phyloP scores from a whole-genome alignment of 176 grass and related monocot species.

The Elymus sibiricus region DNA sequence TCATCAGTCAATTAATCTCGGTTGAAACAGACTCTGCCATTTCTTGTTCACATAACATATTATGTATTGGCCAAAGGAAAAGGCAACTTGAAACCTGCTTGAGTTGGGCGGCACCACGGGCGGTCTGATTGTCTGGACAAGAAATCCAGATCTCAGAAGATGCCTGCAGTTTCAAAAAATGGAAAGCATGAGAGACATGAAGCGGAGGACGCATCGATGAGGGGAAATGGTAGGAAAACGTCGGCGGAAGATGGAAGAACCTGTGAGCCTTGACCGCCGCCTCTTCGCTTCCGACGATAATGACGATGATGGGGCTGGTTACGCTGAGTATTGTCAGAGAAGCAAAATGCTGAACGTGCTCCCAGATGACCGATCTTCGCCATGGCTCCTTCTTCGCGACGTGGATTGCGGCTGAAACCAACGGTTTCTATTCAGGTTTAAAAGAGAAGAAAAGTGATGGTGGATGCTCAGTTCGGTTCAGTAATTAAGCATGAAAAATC shows the following conservation, averaged over 20 bases:
- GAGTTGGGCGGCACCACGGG: constrained; percentile 87
- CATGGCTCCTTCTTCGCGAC: constrained; percentile 78
- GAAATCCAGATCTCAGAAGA: constrained; percentile 86
- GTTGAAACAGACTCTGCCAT: background rate
- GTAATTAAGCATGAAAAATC: background rate
- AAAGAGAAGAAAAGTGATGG: background rate
- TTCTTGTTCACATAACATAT: background rate
- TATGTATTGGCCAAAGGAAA: too few species aligned
- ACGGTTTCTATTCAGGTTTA: background rate
- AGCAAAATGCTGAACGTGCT: constrained; percentile 70
- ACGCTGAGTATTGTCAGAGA: constrained; percentile 56
- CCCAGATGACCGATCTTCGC: constrained; percentile 70
- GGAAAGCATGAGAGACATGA: background rate
- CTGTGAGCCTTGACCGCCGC: constrained; percentile 78
- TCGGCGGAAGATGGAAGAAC: constrained; percentile 39
- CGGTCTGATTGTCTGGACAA: constrained; percentile 81
- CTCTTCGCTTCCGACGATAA: constrained; percentile 77
- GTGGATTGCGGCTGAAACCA: constrained; percentile 61
- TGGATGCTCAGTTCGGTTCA: background rate
- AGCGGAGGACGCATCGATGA: background rate
- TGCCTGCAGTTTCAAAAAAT: constrained; percentile 44
- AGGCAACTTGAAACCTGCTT: constrained; percentile 47
- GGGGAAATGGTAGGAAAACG: background rate
- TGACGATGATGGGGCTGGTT: constrained; percentile 85
- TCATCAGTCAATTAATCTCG: background rate